Evolutionary conservation across 164 flowering plant species (phyloP).

Genomic region (Euptelea pleiosperma): DNA sequence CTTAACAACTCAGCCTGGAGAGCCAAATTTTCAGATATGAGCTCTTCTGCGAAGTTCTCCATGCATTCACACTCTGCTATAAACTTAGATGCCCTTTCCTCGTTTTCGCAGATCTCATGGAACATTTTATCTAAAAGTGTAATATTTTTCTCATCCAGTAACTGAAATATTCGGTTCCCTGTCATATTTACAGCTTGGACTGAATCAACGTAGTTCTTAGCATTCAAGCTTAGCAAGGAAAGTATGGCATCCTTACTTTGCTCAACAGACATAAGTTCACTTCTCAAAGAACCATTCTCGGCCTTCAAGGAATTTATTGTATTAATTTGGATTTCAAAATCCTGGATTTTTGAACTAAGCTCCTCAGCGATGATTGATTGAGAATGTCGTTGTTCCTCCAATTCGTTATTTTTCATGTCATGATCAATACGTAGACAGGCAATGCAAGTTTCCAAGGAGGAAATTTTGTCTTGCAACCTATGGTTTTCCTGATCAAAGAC

Average conservation of each 20-base stretch:
- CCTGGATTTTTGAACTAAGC: conserved; percentile 31
- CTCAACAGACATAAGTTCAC: conserved; percentile 27
- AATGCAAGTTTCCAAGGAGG: conserved; percentile 42
- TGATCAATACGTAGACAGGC: conserved; percentile 35
- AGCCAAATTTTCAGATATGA: conserved; percentile 45
- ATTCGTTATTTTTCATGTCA: conserved; percentile 31
- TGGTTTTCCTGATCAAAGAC: conserved; percentile 30
- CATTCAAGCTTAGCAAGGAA: conserved; percentile 21
- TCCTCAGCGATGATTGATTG: conserved; percentile 36
- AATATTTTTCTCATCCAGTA: conserved; percentile 20
- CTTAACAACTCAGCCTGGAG: conserved; percentile 58
- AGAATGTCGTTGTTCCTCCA: conserved; percentile 32
- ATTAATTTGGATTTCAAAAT: conserved; percentile 26
- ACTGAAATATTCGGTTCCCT: conserved; percentile 23
- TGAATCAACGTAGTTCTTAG: conserved; percentile 22
- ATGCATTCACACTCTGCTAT: conserved; percentile 42
- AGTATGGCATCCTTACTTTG: conserved; percentile 26
- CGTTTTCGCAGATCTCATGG: conserved; percentile 31
- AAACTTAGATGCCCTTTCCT: conserved; percentile 31
- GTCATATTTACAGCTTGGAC: conserved; percentile 24
- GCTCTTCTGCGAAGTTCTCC: conserved; percentile 39
- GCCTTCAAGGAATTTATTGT: conserved; percentile 29
- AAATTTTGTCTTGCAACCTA: conserved; percentile 36
- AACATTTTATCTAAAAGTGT: conserved; percentile 32
- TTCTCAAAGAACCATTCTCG: conserved; percentile 44